These are phyloP conservation scores for Infundibulicybe gibba DNA, from an alignment of 768 basidiomycete genomes.

Conservation along the genomic window DNA sequence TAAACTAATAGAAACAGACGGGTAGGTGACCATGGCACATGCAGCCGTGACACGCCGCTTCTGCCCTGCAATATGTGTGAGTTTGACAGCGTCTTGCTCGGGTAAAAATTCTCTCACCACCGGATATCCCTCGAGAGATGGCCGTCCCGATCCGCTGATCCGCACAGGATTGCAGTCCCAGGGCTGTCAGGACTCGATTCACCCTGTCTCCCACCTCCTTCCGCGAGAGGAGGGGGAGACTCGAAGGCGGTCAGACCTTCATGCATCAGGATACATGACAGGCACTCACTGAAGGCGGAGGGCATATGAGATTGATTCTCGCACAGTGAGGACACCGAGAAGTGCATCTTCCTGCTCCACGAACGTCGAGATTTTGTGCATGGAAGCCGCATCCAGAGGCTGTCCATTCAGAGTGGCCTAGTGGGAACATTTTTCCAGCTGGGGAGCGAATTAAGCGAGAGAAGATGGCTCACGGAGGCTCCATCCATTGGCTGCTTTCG, in stretches of 20 bases:
- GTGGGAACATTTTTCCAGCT: not conserved
- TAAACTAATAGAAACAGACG: conserved; percentile 21
- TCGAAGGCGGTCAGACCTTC: conserved; percentile 4
- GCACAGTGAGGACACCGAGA: conserved; percentile 53
- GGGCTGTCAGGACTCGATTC: conserved; percentile 34
- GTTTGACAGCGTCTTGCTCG: not conserved
- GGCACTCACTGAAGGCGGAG: conserved; percentile 41
- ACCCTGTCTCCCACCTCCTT: conserved; percentile 37
- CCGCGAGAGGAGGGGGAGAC: conserved; percentile 32
- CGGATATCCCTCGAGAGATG: conserved; percentile 56
- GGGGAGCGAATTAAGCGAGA: not conserved
- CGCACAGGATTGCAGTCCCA: conserved; percentile 47
- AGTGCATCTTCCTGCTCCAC: conserved; percentile 63
- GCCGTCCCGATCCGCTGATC: conserved; percentile 55
- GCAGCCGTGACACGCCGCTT: conserved; percentile 61
- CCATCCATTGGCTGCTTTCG: conserved; percentile 26
- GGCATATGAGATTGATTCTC: conserved; percentile 51
- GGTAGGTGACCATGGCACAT: conserved; percentile 55
- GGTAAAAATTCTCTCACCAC: conserved; percentile 26
- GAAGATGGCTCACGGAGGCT: conserved; percentile 18
- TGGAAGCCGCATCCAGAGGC: conserved; percentile 17
- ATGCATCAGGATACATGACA: not conserved
- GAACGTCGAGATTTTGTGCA: conserved; percentile 41
- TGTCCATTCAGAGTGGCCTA: conserved; percentile 31
- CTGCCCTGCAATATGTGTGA: conserved; percentile 35